Conservation (phyloP, 768 basidiomycete genomes). For the Trametes meyenii region DNA sequence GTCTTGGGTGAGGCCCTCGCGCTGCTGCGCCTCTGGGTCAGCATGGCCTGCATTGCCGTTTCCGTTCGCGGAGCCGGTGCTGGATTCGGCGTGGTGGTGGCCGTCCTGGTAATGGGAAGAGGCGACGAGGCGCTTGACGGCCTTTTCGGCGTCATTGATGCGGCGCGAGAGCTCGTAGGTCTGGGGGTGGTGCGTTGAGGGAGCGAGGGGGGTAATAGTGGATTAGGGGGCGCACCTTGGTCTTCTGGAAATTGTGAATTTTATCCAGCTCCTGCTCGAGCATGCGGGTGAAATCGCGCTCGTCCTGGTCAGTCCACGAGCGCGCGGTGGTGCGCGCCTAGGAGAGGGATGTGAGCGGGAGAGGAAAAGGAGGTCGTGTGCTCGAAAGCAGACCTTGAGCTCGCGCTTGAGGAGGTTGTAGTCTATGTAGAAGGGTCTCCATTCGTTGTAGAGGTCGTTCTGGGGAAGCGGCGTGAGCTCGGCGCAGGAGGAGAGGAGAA, state of each 20-base stretch:
- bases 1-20: conserved; percentile 53
- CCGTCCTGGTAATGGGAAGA: conserved; percentile 44
- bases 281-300: conserved; percentile 76
- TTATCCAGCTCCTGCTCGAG: conserved; percentile 90
- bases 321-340: conserved; percentile 55
- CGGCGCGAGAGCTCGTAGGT: conserved; percentile 80
- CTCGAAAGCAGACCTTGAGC: conserved; percentile 62
- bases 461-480: conserved; percentile 34
- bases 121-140: conserved; percentile 76
- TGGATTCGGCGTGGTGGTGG: conserved; percentile 21
- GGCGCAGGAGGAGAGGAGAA: not conserved
- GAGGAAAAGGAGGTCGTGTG: conserved; percentile 14
- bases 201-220: not conserved
- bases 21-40: conserved; percentile 64
- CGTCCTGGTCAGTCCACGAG: conserved; percentile 77
- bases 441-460: conserved; percentile 87
- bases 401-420: conserved; percentile 89
- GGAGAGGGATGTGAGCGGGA: not conserved
- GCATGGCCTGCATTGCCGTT: conserved; percentile 6
- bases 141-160: conserved; percentile 80
- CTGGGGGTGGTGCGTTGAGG: conserved; percentile 38
- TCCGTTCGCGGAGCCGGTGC: not conserved
- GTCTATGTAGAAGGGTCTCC: conserved; percentile 88
- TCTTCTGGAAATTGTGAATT: conserved; percentile 90
- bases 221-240: conserved; percentile 57